phyloP scores from a whole-genome alignment of 352 stramenopile species.

The Phytophthora sojae region DNA sequence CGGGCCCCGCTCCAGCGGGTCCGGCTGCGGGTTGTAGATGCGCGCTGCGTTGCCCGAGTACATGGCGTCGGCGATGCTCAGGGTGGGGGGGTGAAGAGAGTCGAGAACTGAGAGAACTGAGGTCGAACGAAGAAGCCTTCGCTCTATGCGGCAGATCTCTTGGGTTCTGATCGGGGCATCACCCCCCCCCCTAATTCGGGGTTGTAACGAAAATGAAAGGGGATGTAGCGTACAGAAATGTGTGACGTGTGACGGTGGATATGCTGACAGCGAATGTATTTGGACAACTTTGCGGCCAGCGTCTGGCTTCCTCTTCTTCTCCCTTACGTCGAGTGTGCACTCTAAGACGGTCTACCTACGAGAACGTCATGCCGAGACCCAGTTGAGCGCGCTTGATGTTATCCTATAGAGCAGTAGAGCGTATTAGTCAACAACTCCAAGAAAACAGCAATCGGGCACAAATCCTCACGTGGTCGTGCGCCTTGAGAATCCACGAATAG shows the following conservation, averaged over 20 bases:
- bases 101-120: not conserved
- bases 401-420: conserved; percentile 54
- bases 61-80: conserved; percentile 40
- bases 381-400: conserved; percentile 89
- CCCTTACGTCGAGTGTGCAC: conserved; percentile 1
- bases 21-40: conserved; percentile 78
- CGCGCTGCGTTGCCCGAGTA: conserved; percentile 61
- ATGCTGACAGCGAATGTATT: conserved; percentile 22
- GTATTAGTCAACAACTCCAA: conserved; percentile 6
- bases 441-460: not conserved
- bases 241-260: conserved; percentile 25
- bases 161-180: conserved; percentile 21
- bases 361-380: conserved; percentile 87
- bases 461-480: conserved; percentile 70
- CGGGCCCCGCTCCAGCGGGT: conserved; percentile 71
- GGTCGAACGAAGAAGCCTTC: not conserved
- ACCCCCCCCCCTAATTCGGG: conserved; percentile 7
- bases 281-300: conserved; percentile 17
- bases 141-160: conserved; percentile 23
- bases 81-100: not conserved
- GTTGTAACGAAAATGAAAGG: conserved; percentile 24
- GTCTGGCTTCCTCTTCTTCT: conserved; percentile 6
- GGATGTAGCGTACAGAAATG: conserved; percentile 24
- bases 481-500: conserved; percentile 92
- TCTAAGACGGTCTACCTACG: conserved; percentile 51